phyloP scores from a whole-genome alignment of 441 rosid species.

The Populus trichocarpa region DNA sequence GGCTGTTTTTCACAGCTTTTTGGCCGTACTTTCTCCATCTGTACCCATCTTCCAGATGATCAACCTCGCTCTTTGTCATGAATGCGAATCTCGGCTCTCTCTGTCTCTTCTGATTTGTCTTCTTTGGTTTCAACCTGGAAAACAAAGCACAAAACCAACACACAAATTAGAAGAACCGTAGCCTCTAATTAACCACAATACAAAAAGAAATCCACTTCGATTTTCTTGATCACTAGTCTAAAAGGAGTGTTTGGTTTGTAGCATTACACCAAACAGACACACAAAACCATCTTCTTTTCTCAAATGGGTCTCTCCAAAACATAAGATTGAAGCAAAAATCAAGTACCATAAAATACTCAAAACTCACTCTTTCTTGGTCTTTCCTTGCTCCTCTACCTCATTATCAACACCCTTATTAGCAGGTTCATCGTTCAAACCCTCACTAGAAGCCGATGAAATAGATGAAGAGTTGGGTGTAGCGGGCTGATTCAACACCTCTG shows the following conservation, averaged over 20 bases:
- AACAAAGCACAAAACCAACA: background rate
- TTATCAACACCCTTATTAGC: constrained; percentile 29
- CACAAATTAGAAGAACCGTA: constrained; percentile 6
- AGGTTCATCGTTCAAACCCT: constrained; percentile 41
- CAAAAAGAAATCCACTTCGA: background rate
- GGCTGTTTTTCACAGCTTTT: constrained; percentile 32
- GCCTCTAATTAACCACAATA: background rate
- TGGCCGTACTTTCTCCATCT: constrained; percentile 98
- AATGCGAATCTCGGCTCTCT: constrained; percentile 85
- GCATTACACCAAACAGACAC: constrained; percentile 5
- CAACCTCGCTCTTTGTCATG: constrained; percentile 92
- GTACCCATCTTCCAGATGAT: constrained; percentile 90
- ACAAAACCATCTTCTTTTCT: constrained; percentile 4
- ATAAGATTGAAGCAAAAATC: background rate
- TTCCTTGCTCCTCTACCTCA: constrained; percentile 41
- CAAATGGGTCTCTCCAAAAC: background rate
- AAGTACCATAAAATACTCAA: background rate
- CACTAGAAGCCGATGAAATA: constrained; percentile 69
- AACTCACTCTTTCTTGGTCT: constrained; percentile 57
- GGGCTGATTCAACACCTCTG: constrained; percentile 63
- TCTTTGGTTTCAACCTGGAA: constrained; percentile 75
- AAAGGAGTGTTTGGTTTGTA: background rate
- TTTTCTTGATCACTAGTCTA: background rate
- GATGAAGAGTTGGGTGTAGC: constrained; percentile 81
- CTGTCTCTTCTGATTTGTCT: constrained; percentile 75